Evolutionary conservation across 1,284 basidiomycete species (phyloP), one percentile per base, ranked within the genome.

Genomic region (Cutaneotrichosporon mucoides): DNA sequence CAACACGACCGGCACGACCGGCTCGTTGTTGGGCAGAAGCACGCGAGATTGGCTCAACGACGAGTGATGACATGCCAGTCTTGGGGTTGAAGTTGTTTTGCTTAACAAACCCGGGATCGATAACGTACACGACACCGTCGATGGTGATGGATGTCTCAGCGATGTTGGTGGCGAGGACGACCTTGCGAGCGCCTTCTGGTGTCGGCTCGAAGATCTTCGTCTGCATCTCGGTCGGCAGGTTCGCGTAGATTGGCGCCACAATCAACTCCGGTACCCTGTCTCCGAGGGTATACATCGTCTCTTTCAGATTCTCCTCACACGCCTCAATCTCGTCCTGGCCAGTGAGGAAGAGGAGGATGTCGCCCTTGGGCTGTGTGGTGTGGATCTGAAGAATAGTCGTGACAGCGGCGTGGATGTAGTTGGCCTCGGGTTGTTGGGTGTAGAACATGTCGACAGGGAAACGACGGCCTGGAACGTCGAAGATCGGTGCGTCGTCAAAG

Each of bases 311-410:
- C 79, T 99, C 95, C 55, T 91, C 89, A 24, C 93, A 94, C 1
- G 92, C 90, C 77, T 99, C 96, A 64, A 99, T 99, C 79, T 99
- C 96, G 76, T 99, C 96, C 83, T 99, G 96, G 66, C 96, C 96
- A 0, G 96, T 99, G 50, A 99, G 83, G 80, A 99, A 99, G 1
- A 99, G 92, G 36, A 99, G 84, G 64, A 99, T 95, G 72, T 99
- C 96, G n/a, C 96, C 96, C 70, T 89, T 90, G 0, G 94, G 93
- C 69, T 99, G 95, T 0, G 95, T 97, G 1, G 94, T 98, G 76
- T 99, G 96, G 48, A 99, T 99, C 76, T 99, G 96, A 79, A 99
- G 96, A 35, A 99, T 87, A 6, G 96, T 99, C 5, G 95, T 99
- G 72, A 99, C 95, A 36, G 95, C 92, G 6, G 96, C 96, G 73